These are phyloP conservation scores for Fusarium redolens DNA, from an alignment of 2,329 filamentous ascomycete species.

Conservation along the genomic window DNA sequence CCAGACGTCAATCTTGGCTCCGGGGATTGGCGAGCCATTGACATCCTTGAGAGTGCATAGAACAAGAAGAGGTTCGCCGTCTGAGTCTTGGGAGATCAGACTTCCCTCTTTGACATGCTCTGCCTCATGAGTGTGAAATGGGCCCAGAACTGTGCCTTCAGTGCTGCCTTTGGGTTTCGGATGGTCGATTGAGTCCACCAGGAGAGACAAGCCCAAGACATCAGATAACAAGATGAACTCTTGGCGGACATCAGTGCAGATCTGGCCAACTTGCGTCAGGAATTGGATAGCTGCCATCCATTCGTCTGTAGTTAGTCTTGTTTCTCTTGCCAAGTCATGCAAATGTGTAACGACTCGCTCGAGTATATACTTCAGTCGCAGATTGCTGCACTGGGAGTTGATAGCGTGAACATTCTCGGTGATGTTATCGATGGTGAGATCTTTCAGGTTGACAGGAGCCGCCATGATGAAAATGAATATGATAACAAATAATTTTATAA, in stretches of 20 bases:
- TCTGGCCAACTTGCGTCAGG: slow-evolving; percentile 75
- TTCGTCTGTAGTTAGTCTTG: slow-evolving; percentile 75
- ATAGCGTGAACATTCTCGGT: slow-evolving; percentile 77
- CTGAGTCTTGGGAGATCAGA: slow-evolving; percentile 70
- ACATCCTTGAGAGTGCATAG: slow-evolving; percentile 74
- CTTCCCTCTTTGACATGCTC: slow-evolving; percentile 62
- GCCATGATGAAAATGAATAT: neutral
- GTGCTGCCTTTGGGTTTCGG: slow-evolving; percentile 75
- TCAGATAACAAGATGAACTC: slow-evolving; percentile 84
- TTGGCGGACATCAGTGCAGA: slow-evolving; percentile 75
- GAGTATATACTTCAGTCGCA: slow-evolving; percentile 74
- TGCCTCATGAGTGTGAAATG: slow-evolving; percentile 83
- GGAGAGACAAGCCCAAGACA: slow-evolving; percentile 77
- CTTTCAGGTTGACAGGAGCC: slow-evolving; percentile 42
- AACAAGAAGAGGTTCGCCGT: slow-evolving; percentile 74
- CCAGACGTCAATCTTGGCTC: slow-evolving; percentile 80
- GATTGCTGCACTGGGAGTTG: slow-evolving; percentile 73
- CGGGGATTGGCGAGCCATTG: slow-evolving; percentile 66
- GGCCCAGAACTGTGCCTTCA: slow-evolving; percentile 81
- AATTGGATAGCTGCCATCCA: slow-evolving; percentile 79
- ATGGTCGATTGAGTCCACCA: slow-evolving; percentile 82
- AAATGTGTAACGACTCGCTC: slow-evolving; percentile 77
- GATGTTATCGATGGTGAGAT: slow-evolving; percentile 79
- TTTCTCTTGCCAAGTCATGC: slow-evolving; percentile 82
- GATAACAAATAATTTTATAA: neutral